Evolutionary conservation across 2,329 filamentous ascomycete species (phyloP).

Genomic region (Tympanopsis confertula): DNA sequence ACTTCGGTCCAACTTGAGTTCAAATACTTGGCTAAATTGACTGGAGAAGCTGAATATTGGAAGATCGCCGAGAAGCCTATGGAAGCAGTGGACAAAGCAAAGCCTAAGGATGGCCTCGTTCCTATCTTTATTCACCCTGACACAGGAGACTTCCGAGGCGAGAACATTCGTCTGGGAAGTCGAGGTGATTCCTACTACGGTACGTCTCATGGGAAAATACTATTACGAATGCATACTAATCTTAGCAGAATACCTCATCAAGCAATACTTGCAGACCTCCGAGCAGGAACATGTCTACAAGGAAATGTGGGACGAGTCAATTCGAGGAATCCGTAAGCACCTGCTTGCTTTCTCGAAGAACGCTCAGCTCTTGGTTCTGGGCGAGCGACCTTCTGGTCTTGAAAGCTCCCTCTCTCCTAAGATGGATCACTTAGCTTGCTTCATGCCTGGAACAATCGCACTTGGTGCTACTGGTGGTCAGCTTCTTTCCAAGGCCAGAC

Average conservation of each 20-base stretch:
- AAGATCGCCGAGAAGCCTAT: conserved; percentile 60
- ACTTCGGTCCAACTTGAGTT: conserved; percentile 62
- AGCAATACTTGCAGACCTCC: conserved; percentile 64
- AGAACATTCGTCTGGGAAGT: conserved; percentile 60
- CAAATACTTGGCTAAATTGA: conserved; percentile 65
- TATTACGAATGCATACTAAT: background rate
- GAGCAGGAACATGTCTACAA: conserved; percentile 56
- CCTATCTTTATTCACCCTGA: conserved; percentile 63
- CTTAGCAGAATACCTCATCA: conserved; percentile 52
- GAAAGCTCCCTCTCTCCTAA: conserved; percentile 44
- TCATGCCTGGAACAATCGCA: conserved; percentile 64
- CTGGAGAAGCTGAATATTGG: conserved; percentile 62
- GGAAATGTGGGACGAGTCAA: conserved; percentile 60
- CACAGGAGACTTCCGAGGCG: conserved; percentile 49
- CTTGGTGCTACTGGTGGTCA: conserved; percentile 54
- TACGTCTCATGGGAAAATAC: background rate
- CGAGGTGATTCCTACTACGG: conserved; percentile 65
- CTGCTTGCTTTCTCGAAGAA: conserved; percentile 56
- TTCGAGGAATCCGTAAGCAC: conserved; percentile 60
- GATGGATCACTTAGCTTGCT: conserved; percentile 71
- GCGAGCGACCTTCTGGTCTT: conserved; percentile 54
- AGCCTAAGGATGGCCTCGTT: conserved; percentile 51
- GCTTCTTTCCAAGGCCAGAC: conserved; percentile 45
- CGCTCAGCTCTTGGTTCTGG: conserved; percentile 53
- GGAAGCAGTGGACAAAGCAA: conserved; percentile 55